Evolutionary conservation across 495 filamentous ascomycete genomes (phyloP), one percentile per base, ranked within the genome.

Genomic region (Aspergillus ellipticus): DNA sequence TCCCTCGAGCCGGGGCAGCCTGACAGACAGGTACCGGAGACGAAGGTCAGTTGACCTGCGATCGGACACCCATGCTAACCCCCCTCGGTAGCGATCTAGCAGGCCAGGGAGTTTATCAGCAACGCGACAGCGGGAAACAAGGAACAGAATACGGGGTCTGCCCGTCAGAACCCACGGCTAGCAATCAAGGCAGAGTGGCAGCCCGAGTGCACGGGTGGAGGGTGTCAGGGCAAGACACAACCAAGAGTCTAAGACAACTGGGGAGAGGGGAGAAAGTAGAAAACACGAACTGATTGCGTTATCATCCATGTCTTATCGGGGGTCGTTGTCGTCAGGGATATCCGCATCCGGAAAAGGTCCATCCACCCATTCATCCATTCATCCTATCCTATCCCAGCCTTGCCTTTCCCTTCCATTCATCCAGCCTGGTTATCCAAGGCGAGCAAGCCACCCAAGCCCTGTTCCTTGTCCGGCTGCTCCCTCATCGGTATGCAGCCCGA

Each of bases 21-120:
- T 7, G 24, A 28, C 35, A 39, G 41, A 37, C 39, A 46, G 51
- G 39, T 20, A 29, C 39, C 21, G 35, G 37, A 45, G 9, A 17
- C 49, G 26, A 37, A 29, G 56, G 53, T 56, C 60, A 63, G 52
- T 56, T 63, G 60, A 63, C 60, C 60, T 59, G 60, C 60, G 56
- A 63, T 63, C 60, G 54, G 53, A 52, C 48, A 50, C 51, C 51
- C 21, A 42, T 42, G 35, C 31, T 51, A 56, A 57, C 45, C 51
- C 31, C 49, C 19, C 1, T 26, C 9, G 24, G 3, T 3, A 7
- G 33, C 26, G 41, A 42, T 20, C 20, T 42, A 42, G 42, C 4
- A 41, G 37, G 37, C 11, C n/a, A n/a, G n/a, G 24, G 24, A 4
- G 24, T 28, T 53, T 53, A 57, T 48, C 48, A 28, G n/a, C n/a